Conservation (phyloP, 805 yeast genomes). For the Wickerhamiella nectarea region DNA sequence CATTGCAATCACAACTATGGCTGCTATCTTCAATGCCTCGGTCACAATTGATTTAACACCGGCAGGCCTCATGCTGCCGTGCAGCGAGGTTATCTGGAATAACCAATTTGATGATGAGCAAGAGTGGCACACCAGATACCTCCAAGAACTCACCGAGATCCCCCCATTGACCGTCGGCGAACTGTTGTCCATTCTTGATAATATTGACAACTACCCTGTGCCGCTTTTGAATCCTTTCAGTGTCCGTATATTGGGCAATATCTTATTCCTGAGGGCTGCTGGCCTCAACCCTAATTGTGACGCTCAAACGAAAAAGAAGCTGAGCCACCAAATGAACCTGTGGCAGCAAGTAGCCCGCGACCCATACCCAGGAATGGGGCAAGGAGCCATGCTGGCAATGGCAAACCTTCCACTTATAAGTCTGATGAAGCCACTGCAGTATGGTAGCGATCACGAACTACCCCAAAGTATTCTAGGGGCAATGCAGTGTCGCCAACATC, state of each 20-base stretch:
- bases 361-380: constrained; percentile 11
- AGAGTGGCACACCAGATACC: constrained; percentile 15
- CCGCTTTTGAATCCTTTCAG: constrained; percentile 9
- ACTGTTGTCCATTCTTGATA: constrained; percentile 4
- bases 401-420: constrained; percentile 6
- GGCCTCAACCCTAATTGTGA: neutral
- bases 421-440: constrained; percentile 8
- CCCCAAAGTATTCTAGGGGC: constrained; percentile 7
- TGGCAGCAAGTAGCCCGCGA: constrained; percentile 9
- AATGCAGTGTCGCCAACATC: constrained; percentile 10
- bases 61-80: constrained; percentile 21
- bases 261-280: constrained; percentile 6
- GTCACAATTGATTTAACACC: constrained; percentile 8
- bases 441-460: neutral
- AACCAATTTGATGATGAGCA: constrained; percentile 16
- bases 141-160: neutral
- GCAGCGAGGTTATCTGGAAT: constrained; percentile 25
- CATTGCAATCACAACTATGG: constrained; percentile 21
- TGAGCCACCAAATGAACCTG: constrained; percentile 1
- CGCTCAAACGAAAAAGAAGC: neutral
- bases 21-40: constrained; percentile 22
- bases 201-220: neutral
- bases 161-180: constrained; percentile 7
- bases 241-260: constrained; percentile 10
- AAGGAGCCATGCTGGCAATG: constrained; percentile 10